Base-by-base conservation (phyloP, 768 basidiomycete genomes). In the Guyanaporus albipodus region DNA sequence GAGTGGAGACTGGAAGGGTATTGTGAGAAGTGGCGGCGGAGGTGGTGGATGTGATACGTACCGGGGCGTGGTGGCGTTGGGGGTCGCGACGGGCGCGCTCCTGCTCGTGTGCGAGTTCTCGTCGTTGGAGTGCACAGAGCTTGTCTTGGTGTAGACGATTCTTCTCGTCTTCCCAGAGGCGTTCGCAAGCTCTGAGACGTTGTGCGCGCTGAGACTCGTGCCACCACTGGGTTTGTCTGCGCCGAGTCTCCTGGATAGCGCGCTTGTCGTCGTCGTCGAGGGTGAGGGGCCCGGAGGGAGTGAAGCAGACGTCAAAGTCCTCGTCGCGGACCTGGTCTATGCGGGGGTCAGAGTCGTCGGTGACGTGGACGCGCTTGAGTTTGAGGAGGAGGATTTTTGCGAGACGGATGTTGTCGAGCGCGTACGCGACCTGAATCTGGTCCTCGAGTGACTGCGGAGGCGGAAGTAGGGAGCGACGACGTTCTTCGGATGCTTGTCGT, bases 361-460 rank as follows among this genome's bases (percentile, higher is more conserved):
- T 69, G 59, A 84, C 77, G 48, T 83, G 74, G 44, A 83, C 74
- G 52, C 82, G 83, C 8, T 61, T 77, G 54, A 83, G 75, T 18
- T 75, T 73, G 40, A 86, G 67, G n/a, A 83, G 71, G 10, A 85
- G 73, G 23, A 79, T 69, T 67, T 80, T 81, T 36, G 83, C 83
- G 50, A 79, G 74, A 48, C 78, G 81, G 46, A 85, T 77, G 68
- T 86, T 70, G 61, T 85, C 83, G 52, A 73, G 69, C 0, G 82
- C 80, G 56, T 85, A 85, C 7, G 84, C 84, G 55, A 75, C 70
- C 57, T 84, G 81, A 29, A 85, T 73, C 62, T 79, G 79, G 70
- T 84, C 83, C 40, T 77, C 73, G 50, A 85, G 74, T 7, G 31
- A n/a, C 15, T 12, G 8, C 35, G 35, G 36, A 22, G 36, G 22